Base-by-base conservation (phyloP, 148 eudicot genomes). In the Polygonum maritimum region DNA sequence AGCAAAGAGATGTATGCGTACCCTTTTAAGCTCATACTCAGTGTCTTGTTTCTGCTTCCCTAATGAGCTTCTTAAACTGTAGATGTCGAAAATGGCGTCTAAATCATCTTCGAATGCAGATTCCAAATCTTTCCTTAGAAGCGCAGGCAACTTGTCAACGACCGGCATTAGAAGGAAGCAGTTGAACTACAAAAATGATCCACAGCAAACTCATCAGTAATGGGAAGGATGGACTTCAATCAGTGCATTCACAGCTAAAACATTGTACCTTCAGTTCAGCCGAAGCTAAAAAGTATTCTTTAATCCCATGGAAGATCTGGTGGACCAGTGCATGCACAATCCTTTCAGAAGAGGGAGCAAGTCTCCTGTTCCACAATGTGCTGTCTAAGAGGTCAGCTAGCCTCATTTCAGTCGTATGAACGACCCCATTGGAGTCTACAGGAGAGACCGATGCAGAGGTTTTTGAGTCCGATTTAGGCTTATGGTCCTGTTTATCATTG, bases 281-380 rank as follows among this genome's bases (percentile, higher is more conserved):
- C 76, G 98, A 95, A 71, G 96, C 98, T 85, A 95, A 80, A 80
- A 95, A 95, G 83, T 95, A 95, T 76, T 95, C 98, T 87, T 96
- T 88, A 48, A 95, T 92, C 70, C 98, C 98, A 77, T 95, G 96
- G 76, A 95, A 95, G 83, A 95, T 95, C 79, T 95, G 98, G 80
- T 95, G 97, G 31, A 95, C 98, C 78, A 95, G 77, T 80, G 97
- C 98, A 83, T 90, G 92, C 40, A 95, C 98, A 57, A 95, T 92
- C 80, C 98, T 89, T 84, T 95, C 98, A 22, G 98, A 95, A 10
- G 98, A 95, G 80, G 98, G 97, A 73, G 92, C 98, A 75, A 95
- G 97, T 83, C 91, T 95, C 77, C 98, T 82, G 79, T 90, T 92
- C 97, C 98, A 95, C 48, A 95, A 88, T 48, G 98, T 95, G 83